phyloP scores from a whole-genome alignment of 2,329 filamentous ascomycete species.

The Aureobasidium sp. region DNA sequence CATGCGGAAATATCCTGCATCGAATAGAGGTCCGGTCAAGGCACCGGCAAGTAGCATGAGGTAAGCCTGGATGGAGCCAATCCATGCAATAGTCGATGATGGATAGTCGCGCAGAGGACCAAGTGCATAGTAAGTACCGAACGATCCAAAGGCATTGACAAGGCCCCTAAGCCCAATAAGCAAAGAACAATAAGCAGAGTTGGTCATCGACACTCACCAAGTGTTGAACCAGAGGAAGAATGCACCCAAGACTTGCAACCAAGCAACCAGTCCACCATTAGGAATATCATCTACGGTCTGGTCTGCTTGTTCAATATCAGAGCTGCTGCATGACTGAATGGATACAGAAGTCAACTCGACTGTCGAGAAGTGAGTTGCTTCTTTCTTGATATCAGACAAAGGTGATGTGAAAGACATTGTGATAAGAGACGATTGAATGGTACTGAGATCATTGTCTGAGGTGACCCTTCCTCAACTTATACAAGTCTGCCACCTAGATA shows the following conservation, averaged over 20 bases:
- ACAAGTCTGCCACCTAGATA: not conserved
- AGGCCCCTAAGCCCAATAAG: conserved; percentile 32
- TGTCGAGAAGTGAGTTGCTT: not conserved
- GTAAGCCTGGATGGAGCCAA: conserved; percentile 42
- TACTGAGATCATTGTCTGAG: too few relatives aligned
- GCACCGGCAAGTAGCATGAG: conserved; percentile 40
- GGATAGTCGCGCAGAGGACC: conserved; percentile 32
- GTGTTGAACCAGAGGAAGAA: conserved; percentile 44
- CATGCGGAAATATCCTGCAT: conserved; percentile 38
- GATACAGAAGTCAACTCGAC: not conserved
- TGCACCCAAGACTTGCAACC: conserved; percentile 40
- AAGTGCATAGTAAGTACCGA: conserved; percentile 46
- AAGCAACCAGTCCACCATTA: conserved; percentile 39
- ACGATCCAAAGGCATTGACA: conserved; percentile 46
- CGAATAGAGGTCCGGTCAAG: conserved; percentile 42
- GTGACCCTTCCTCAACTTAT: not conserved
- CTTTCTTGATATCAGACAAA: not conserved
- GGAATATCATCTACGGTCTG: conserved; percentile 16
- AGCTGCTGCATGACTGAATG: not conserved
- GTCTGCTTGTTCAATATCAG: not conserved
- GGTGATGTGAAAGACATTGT: not conserved
- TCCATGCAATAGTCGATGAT: conserved; percentile 39
- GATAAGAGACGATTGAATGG: not conserved
- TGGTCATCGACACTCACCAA: conserved; percentile 27
- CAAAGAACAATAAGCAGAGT: not conserved